Base-by-base conservation (phyloP, 1,284 basidiomycete species). In the Ustilago nuda region DNA sequence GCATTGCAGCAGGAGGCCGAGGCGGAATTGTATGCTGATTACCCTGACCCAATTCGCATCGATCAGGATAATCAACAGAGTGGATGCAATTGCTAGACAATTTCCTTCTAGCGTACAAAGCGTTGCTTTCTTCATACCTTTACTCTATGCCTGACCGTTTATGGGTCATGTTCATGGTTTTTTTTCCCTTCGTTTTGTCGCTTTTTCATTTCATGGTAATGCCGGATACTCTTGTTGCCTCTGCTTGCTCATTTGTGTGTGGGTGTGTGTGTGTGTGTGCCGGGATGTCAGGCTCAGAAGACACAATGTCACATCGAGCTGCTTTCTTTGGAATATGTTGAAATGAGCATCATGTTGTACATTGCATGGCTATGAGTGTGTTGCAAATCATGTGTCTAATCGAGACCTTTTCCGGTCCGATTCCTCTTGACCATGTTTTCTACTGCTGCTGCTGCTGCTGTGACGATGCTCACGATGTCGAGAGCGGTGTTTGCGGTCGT, bases 1-100 rank as follows among this genome's bases (percentile, higher is more conserved):
- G 97, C 97, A 4, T 88, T 99, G 76, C 94, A 94, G 86, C 96
- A 98, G 88, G 97, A 98, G 87, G 92, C 93, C 60, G 96, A 98
- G 86, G 94, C 95, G 72, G 95, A 98, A 86, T 87, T 98, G 86
- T 96, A 95, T 87, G 93, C 95, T 81, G 97, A 99, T 89, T 99
- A 98, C 87, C 96, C 96, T 46, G 97, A 99, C 87, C 96, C 97
- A 15, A 99, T 99, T 87, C 92, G 94, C 87, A 94, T 99, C 87
- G 94, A 98, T 87, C 91, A 92, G 70, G 94, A 97, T 87, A 92
- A 90, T 86, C 91, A 92, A 71, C 95, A 96, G 89, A 93, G 89
- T 87, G 94, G 93, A 61, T 97, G 95, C 90, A 94, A 91, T 86
- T 98, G 95, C 88, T 97, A 64, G 50, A 33, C n/a, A 0, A 8